Base-by-base conservation (phyloP, 2,329 filamentous ascomycete species). In the Fusarium begoniae region DNA sequence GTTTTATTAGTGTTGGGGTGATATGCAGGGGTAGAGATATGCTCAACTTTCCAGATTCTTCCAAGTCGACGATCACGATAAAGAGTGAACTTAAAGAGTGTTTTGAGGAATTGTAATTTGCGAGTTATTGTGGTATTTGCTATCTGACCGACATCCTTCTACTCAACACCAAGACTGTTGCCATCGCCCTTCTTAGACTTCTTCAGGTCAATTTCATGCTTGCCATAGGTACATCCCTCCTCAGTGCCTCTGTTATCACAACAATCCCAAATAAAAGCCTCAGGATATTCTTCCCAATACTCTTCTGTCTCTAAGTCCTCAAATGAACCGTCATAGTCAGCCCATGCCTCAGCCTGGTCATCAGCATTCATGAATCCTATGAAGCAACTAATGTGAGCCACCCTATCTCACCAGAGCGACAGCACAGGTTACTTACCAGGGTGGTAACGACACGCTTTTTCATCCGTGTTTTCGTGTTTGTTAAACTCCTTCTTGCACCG, bases 1-100 rank as follows among this genome's bases (percentile, higher is more conserved):
- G 24, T 50, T 50, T 50, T 37, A 28, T 50, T 58, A 50, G 55
- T 50, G n/a, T 37, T 14, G 5, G 18, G 14, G 18, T 59, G 43
- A 55, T 30, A 51, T 38, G 32, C 43, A 59, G 24, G 43, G 56
- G 41, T 37, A 18, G 20, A 41, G 41, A 51, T 51, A 38, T n/a
- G 6, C 37, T 22, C 20, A 18, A n/a, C 26, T 30, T 51, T 28
- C 43, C 24, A 38, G 43, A 59, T 30, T 58, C 32, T 24, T 51
- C 43, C 12, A 51, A 28, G 26, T 48, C 6, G 20, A 38, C 12
- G 6, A 58, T 50, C 41, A n/a, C 8, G 2, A 54, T n/a, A 40
- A 28, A 0, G 5, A 28, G 8, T 22, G 7, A 54, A 41, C 22
- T n/a, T 9, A 11, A n/a, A 2, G 12, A 30, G 14, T 30, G 3